Percentiles rank a stretch among this genome's conserved stretches.
phyloP scores from a whole-genome alignment of 2,329 filamentous ascomycete genomes.

The Leptographium galeiforme region DNA sequence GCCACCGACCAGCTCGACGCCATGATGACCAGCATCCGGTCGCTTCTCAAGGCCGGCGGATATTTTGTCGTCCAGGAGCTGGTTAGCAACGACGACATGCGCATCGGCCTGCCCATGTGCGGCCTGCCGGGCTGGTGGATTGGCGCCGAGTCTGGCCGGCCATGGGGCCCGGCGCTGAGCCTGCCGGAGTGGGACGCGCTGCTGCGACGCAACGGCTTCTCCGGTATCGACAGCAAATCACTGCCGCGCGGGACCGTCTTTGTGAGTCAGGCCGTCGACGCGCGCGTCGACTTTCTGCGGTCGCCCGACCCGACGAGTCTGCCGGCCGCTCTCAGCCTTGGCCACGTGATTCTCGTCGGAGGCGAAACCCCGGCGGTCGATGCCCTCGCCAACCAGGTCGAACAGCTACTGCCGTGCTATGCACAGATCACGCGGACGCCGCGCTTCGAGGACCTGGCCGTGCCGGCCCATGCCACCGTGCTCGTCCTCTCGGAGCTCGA shows the following conservation, averaged over 20 bases:
- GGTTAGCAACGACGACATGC: not conserved
- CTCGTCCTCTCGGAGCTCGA: constrained; percentile 14
- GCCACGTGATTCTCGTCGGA: constrained; percentile 12
- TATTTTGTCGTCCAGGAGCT: constrained; percentile 20
- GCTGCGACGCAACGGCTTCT: constrained; percentile 14
- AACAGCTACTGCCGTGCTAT: not conserved
- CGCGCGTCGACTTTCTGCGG: constrained; percentile 9
- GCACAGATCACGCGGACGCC: not conserved
- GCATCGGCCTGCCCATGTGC: constrained; percentile 5
- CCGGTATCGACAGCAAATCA: constrained; percentile 10
- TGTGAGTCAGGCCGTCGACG: constrained; percentile 14
- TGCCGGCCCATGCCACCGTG: not conserved
- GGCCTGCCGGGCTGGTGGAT: constrained; percentile 12
- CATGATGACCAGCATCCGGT: constrained; percentile 19
- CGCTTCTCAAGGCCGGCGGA: constrained; percentile 25
- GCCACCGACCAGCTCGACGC: constrained; percentile 18
- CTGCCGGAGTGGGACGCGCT: constrained; percentile 12
- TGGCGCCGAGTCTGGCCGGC: constrained; percentile 8
- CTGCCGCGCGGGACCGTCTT: constrained; percentile 8
- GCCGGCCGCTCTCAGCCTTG: not conserved
- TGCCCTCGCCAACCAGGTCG: not conserved
- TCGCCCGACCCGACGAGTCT: constrained; percentile 9
- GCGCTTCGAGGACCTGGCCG: not conserved
- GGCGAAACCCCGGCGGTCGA: constrained; percentile 3
- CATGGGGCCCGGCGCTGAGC: constrained; percentile 6